A percentile compares a stretch with the other conserved stretches of the same genome.
Conservation (phyloP, 768 basidiomycete species). For the Leucogyrophana mollusca region DNA sequence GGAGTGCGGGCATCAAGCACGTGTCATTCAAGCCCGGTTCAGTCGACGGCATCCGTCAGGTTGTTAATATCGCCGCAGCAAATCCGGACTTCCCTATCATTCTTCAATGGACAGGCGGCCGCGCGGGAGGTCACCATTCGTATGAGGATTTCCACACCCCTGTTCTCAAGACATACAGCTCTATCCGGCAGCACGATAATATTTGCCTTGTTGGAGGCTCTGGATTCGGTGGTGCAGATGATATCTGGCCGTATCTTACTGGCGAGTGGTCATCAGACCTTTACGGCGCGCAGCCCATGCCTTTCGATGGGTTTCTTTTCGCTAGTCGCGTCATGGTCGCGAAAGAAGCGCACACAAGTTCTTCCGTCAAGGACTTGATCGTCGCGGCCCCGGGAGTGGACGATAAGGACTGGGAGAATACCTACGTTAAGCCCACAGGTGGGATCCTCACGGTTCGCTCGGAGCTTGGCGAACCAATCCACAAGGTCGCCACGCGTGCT, state of each 20-base stretch:
- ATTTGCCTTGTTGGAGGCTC: conserved; percentile 91
- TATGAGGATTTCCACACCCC: conserved; percentile 99
- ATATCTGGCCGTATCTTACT: conserved; percentile 95
- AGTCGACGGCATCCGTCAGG: conserved; percentile 96
- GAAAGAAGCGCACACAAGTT: conserved; percentile 94
- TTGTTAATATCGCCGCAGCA: conserved; percentile 90
- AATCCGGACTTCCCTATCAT: conserved; percentile 97
- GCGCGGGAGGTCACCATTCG: conserved; percentile 97
- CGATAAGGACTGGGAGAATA: conserved; percentile 91
- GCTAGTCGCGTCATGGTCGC: conserved; percentile 98
- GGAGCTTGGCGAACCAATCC: conserved; percentile 97
- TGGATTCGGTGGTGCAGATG: conserved; percentile 93
- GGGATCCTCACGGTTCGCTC: conserved; percentile 96
- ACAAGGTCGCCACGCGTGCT: conserved; percentile 96
- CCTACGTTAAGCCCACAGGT: conserved; percentile 91
- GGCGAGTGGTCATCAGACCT: conserved; percentile 89
- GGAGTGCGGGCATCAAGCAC: conserved; percentile 87
- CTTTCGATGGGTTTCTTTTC: conserved; percentile 96
- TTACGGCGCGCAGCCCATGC: conserved; percentile 92
- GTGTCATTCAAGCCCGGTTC: conserved; percentile 98
- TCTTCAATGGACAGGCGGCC: conserved; percentile 98
- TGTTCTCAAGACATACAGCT: conserved; percentile 82
- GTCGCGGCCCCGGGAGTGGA: conserved; percentile 91
- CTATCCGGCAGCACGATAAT: conserved; percentile 88
- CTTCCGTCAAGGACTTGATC: conserved; percentile 95